Evolutionary conservation across 805 yeast species (phyloP).

Genomic region (Candida qinlingensis): DNA sequence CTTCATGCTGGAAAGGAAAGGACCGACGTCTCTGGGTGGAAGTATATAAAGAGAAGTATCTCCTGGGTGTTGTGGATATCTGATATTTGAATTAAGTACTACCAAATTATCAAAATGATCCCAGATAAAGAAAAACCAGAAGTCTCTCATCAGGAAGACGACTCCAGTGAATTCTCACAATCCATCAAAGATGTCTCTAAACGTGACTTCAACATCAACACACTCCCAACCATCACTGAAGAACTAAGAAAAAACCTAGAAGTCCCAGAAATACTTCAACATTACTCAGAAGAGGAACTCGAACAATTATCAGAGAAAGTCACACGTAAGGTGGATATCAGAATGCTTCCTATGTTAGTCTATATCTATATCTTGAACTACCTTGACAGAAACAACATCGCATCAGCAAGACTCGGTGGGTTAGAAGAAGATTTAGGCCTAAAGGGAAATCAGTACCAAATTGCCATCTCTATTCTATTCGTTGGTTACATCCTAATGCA

Average conservation of each 20-base stretch:
- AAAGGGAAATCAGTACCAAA: conserved; percentile 40
- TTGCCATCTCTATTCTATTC: conserved; percentile 45
- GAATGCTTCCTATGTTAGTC: conserved; percentile 46
- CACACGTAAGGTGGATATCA: conserved; percentile 41
- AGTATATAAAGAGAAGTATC: too few relatives aligned
- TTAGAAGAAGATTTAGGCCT: conserved; percentile 41
- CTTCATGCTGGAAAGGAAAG: too few relatives aligned
- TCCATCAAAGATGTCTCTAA: too few relatives aligned
- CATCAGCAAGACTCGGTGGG: conserved; percentile 44
- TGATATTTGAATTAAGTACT: too few relatives aligned
- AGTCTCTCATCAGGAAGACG: too few relatives aligned
- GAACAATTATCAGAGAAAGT: conserved; percentile 37
- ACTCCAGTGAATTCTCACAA: too few relatives aligned
- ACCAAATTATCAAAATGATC: too few relatives aligned
- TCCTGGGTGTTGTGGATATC: too few relatives aligned
- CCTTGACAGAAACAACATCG: conserved; percentile 45
- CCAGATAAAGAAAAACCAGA: too few relatives aligned
- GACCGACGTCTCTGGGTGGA: too few relatives aligned
- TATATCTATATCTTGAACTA: conserved; percentile 47
- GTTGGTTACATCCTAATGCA: conserved; percentile 49
- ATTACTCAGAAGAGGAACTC: conserved; percentile 35
- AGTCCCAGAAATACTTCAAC: conserved; percentile 20
- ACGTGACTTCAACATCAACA: too few relatives aligned
- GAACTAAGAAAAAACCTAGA: conserved; percentile 11
- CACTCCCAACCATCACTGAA: conserved; percentile 8